Percentiles rank a stretch among this genome's conserved stretches.
Conservation (phyloP, 2,329 filamentous ascomycete species). For the Pseudocercospora macadamiae region DNA sequence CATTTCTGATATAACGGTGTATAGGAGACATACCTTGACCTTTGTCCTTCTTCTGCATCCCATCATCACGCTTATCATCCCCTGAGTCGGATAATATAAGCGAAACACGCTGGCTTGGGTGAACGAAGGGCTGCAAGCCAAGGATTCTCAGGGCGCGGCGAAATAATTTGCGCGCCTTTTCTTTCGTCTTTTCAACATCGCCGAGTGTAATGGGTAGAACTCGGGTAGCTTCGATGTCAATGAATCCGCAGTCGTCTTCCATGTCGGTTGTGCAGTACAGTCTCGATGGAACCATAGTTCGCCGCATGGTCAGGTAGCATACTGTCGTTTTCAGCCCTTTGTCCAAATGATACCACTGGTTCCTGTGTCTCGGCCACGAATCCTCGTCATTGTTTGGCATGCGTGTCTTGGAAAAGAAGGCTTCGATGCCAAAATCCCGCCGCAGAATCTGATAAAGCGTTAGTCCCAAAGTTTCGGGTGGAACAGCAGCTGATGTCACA, state of each 20-base stretch:
- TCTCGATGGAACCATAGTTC: not conserved
- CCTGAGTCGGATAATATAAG: not conserved
- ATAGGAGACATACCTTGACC: not conserved
- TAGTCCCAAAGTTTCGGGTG: not conserved
- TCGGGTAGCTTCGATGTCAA: slow-evolving; percentile 6
- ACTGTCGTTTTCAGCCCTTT: slow-evolving; percentile 22
- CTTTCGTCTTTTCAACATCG: not conserved
- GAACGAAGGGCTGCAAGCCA: slow-evolving; percentile 14
- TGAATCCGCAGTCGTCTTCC: not conserved
- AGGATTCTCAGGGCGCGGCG: slow-evolving; percentile 19
- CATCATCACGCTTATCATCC: no score
- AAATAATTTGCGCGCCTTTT: slow-evolving; percentile 13
- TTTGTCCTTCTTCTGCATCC: no score
- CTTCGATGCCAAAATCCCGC: slow-evolving; percentile 25
- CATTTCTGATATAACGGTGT: no score
- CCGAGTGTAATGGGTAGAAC: slow-evolving; percentile 5
- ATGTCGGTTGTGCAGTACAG: slow-evolving; percentile 6
- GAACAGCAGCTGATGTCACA: not conserved
- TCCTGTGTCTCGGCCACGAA: slow-evolving; percentile 17
- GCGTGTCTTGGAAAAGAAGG: slow-evolving; percentile 15
- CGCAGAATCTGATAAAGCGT: slow-evolving; percentile 18
- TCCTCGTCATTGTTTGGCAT: not conserved
- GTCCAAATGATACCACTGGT: slow-evolving; percentile 14
- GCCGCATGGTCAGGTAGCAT: slow-evolving; percentile 23
- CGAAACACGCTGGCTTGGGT: slow-evolving; percentile 12